phyloP scores from a whole-genome alignment of 129 eudicot genomes.

The Cynara cardunculus region DNA sequence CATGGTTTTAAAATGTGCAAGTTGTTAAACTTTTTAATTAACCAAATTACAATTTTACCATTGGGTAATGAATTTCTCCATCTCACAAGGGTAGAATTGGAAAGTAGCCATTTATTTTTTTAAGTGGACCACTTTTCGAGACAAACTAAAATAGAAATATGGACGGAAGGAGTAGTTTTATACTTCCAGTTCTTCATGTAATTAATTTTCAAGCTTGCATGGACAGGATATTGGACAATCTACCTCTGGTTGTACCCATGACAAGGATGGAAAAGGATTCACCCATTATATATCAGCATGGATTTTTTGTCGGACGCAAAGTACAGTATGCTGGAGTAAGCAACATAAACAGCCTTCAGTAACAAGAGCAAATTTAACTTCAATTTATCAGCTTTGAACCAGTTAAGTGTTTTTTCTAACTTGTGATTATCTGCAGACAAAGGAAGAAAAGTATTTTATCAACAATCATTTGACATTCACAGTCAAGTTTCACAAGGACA shows the following conservation, averaged over 20 bases:
- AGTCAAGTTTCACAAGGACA: slow-evolving; percentile 65
- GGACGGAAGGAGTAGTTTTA: not conserved
- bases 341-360: slow-evolving; percentile 9
- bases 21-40: not conserved
- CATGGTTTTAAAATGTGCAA: not conserved
- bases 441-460: slow-evolving; percentile 68
- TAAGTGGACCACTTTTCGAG: not conserved
- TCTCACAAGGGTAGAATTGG: not conserved
- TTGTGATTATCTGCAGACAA: slow-evolving; percentile 41
- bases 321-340: slow-evolving; percentile 72
- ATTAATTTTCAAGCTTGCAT: slow-evolving; percentile 10
- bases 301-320: slow-evolving; percentile 60
- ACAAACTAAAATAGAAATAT: not conserved
- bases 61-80: not conserved
- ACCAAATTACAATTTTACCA: not conserved
- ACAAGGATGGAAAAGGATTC: slow-evolving; percentile 39
- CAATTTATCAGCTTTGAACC: not conserved
- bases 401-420: not conserved
- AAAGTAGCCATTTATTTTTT: not conserved
- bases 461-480: slow-evolving; percentile 62
- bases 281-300: slow-evolving; percentile 48
- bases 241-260: slow-evolving; percentile 68
- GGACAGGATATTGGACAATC: slow-evolving; percentile 77
- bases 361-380: not conserved
- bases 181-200: not conserved